A percentile compares a stretch with the other conserved stretches of the same genome.
Conservation (phyloP, 139 green algal species). For the Mesotaenium endlicherianum region DNA sequence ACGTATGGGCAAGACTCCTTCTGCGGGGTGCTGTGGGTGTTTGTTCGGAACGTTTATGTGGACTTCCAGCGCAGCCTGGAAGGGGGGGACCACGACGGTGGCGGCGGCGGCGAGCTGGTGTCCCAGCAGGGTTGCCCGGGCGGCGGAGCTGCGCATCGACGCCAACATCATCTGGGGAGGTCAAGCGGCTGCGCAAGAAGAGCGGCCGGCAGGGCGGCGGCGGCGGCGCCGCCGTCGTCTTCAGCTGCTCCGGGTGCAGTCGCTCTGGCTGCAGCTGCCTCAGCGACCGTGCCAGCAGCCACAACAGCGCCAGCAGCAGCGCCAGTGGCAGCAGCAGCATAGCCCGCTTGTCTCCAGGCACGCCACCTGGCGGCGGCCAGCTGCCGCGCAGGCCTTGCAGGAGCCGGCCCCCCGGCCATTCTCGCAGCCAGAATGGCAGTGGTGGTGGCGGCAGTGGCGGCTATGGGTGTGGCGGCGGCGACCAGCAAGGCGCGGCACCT, state of each 20-base stretch:
- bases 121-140: neutral
- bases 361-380: too few species aligned
- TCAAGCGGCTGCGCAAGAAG: constrained; percentile 43
- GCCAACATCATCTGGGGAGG: constrained; percentile 34
- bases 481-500: too few species aligned
- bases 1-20: too few species aligned
- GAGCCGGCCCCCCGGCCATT: too few species aligned
- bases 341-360: too few species aligned
- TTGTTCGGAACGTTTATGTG: constrained; percentile 46
- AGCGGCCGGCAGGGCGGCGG: neutral
- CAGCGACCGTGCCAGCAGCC: constrained; percentile 23
- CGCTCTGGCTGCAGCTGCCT: constrained; percentile 19
- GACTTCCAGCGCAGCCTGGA: constrained; percentile 16
- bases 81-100: neutral
- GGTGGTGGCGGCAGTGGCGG: too few species aligned
- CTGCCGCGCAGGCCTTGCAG: too few species aligned
- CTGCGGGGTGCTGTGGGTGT: constrained; percentile 29
- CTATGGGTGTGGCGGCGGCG: constrained; percentile 11
- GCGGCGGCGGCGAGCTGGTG: too few species aligned
- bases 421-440: too few species aligned
- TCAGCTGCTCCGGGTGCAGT: constrained; percentile 28
- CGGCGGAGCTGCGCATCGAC: constrained; percentile 20
- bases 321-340: too few species aligned
- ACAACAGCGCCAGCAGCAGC: constrained; percentile 29
- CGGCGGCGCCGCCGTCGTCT: too few species aligned